Percentiles rank a stretch among this genome's conserved stretches.
Evolutionary conservation across 2,329 filamentous ascomycete species (phyloP).

Genomic region (Chaetoscypha palmicola): DNA sequence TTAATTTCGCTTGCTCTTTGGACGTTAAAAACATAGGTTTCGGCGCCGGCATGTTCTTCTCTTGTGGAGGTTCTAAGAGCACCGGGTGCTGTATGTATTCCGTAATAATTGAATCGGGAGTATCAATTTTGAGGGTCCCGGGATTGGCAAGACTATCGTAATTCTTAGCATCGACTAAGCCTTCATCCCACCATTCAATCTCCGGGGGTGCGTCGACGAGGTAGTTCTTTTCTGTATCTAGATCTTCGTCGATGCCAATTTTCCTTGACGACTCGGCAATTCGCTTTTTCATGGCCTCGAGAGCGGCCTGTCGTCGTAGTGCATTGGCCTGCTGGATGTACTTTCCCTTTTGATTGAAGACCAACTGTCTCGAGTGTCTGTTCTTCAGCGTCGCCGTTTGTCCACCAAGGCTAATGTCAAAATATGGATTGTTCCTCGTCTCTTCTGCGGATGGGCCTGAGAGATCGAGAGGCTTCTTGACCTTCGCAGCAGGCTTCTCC

Average conservation of each 20-base stretch:
- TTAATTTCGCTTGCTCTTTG: constrained; percentile 85
- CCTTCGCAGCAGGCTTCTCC: constrained; percentile 36
- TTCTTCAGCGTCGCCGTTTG: constrained; percentile 52
- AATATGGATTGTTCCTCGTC: constrained; percentile 71
- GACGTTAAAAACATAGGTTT: constrained; percentile 91
- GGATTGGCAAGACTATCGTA: constrained; percentile 66
- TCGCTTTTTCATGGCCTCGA: constrained; percentile 91
- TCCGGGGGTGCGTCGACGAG: constrained; percentile 76
- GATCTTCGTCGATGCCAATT: constrained; percentile 87
- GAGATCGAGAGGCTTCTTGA: constrained; percentile 47
- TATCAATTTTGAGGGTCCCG: constrained; percentile 63
- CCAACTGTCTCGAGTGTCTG: constrained; percentile 66
- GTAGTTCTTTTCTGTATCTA: constrained; percentile 84
- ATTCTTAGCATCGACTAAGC: constrained; percentile 64
- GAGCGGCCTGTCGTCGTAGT: constrained; percentile 73
- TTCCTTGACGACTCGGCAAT: constrained; percentile 83
- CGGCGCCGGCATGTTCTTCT: constrained; percentile 67
- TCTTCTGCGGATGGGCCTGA: constrained; percentile 52
- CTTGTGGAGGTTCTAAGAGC: constrained; percentile 82
- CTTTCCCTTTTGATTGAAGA: constrained; percentile 95
- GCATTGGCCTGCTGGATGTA: constrained; percentile 93
- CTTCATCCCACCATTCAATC: constrained; percentile 98
- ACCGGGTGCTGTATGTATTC: constrained; percentile 90
- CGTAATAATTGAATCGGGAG: constrained; percentile 80
- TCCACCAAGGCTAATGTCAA: constrained; percentile 60